Conservation (phyloP, 805 yeast genomes). For the Wickerhamomyces pijperi region DNA sequence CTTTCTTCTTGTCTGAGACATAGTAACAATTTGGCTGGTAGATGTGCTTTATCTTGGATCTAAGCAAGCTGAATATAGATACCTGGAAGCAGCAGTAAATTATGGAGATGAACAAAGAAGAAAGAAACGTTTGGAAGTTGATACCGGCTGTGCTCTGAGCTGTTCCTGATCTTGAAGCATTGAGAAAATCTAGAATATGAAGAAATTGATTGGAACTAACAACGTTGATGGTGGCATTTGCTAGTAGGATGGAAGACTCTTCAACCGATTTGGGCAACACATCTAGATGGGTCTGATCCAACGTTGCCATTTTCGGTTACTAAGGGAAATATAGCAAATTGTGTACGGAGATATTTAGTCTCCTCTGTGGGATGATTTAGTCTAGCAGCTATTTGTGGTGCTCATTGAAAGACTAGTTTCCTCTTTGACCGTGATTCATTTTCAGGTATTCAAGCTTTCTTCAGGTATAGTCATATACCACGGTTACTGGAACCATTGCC, state of each 20-base stretch:
- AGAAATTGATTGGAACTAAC: conserved; percentile 8
- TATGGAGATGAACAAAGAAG: conserved; percentile 43
- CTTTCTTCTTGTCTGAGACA: conserved; percentile 27
- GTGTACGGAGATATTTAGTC: too few relatives aligned
- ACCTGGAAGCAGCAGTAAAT: conserved; percentile 45
- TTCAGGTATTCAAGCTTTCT: too few relatives aligned
- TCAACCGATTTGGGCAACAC: not conserved
- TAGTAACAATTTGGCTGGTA: conserved; percentile 46
- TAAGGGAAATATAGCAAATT: too few relatives aligned
- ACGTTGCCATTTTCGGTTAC: not conserved
- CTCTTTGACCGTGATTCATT: too few relatives aligned
- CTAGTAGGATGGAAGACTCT: not conserved
- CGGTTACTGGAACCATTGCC: too few relatives aligned
- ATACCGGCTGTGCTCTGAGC: conserved; percentile 52
- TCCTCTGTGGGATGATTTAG: too few relatives aligned
- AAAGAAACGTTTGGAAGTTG: conserved; percentile 42
- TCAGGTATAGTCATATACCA: too few relatives aligned
- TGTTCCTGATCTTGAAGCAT: conserved; percentile 43
- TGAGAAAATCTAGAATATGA: conserved; percentile 26
- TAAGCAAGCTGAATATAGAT: conserved; percentile 25
- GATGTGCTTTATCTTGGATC: conserved; percentile 25
- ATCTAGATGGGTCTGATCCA: not conserved
- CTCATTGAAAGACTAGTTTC: too few relatives aligned
- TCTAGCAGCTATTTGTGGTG: too few relatives aligned
- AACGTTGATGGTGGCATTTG: not conserved